A percentile compares a stretch with the other conserved stretches of the same genome.
Conservation (phyloP, 2,329 filamentous ascomycete genomes). For the Thelonectria discophora region DNA sequence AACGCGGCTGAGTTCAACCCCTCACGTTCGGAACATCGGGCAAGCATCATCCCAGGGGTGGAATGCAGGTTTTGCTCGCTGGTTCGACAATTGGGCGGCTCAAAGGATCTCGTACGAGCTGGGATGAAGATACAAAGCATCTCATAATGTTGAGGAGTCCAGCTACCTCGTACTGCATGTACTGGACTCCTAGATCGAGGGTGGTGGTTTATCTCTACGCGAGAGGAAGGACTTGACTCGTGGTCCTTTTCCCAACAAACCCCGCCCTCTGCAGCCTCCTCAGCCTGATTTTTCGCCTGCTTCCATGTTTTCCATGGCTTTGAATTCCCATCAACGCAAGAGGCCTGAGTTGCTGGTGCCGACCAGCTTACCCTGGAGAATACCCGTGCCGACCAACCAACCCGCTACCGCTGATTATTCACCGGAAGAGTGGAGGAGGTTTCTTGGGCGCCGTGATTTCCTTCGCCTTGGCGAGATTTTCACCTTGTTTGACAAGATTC, state of each 20-base stretch:
- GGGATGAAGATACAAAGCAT: neutral
- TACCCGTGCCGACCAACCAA: neutral
- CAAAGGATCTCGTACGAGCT: neutral
- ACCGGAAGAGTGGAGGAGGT: neutral
- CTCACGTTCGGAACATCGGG: conserved; percentile 12
- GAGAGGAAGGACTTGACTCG: neutral
- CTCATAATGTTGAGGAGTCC: neutral
- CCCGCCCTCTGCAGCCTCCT: neutral
- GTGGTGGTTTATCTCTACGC: neutral
- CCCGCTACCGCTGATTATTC: no score
- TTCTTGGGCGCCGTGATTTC: neutral
- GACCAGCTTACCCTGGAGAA: neutral
- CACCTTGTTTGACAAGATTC: neutral
- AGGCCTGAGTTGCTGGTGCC: neutral
- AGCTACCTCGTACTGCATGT: neutral
- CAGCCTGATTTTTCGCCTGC: neutral
- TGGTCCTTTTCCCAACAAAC: neutral
- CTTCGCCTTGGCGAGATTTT: neutral
- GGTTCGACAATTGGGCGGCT: neutral
- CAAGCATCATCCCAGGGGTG: neutral
- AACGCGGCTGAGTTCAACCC: conserved; percentile 33
- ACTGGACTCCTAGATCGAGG: no score
- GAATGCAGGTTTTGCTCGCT: neutral
- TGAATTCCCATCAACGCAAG: neutral
- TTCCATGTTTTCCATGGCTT: neutral